Evolutionary conservation across 164 flowering plant genomes (phyloP), one percentile per base, ranked within the genome.

Genomic region (Umbilicus rupestris): DNA sequence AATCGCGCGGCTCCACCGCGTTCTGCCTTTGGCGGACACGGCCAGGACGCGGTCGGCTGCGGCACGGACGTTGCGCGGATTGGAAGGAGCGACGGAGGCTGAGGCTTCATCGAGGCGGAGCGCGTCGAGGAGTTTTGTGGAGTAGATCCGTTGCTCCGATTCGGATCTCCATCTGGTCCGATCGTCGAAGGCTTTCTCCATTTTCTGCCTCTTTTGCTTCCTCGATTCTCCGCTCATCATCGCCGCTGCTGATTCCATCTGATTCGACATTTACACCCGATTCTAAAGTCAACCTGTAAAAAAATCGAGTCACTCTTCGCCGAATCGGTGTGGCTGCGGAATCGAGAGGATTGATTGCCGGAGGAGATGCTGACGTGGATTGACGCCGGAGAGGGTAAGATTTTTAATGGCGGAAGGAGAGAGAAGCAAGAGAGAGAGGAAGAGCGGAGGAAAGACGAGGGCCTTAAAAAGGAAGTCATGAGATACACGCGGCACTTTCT

Each of bases 1-100:
- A 45, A 85, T 82, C 46, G 90, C 86, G 16, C 87, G 71, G 76
- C 90, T 85, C 90, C 90, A 85, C 66, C 87, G 78, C 3, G 83
- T 80, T 62, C 71, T 69, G 0, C 90, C 90, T 33, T 68, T 74
- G 63, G 86, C 90, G 17, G 86, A 57, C 3, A 64, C 72, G 11
- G 90, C 90, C 14, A 85, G 77, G 33, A 77, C 79, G 24, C 81
- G 64, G 71, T 83, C 83, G 5, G 90, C 90, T 31, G 85, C 72
- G 7, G 71, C 78, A 2, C 81, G 74, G 17, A 84, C 72, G 30
- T 72, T 69, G 39, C 59, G 70, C 37, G 65, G 67, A 67, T 0
- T 26, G 7, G 12, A 5, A 1, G 15, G 24, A 22, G 33, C 19
- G 39, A 46, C 12, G 28, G 72, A 26, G 20, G 73, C 44, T 7